Percentiles rank a stretch among this genome's conserved stretches.
These are phyloP conservation scores for Pseudogymnoascus sp. DNA, from an alignment of 2,329 filamentous ascomycete genomes.

Conservation along the genomic window DNA sequence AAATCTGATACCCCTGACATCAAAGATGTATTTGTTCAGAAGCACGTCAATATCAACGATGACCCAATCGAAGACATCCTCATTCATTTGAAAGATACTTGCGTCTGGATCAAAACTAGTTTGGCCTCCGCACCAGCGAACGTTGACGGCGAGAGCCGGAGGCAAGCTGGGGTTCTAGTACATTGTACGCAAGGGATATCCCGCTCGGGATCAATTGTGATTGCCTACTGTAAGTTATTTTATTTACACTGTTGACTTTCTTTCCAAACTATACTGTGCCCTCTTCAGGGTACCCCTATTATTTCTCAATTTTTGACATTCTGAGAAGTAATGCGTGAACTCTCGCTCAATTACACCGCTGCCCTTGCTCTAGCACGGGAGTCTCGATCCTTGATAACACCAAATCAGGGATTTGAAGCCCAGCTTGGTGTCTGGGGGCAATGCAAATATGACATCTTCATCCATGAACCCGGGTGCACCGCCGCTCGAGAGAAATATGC, in stretches of 20 bases:
- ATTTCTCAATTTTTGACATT: not conserved
- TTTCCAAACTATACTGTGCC: not conserved
- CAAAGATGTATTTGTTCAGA: conserved; percentile 1
- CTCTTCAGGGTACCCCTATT: not conserved
- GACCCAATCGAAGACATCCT: conserved; percentile 19
- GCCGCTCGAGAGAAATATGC: conserved; percentile 9
- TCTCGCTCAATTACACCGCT: conserved; percentile 13
- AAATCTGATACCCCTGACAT: not conserved
- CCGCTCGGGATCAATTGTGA: conserved; percentile 17
- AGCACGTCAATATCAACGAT: conserved; percentile 19
- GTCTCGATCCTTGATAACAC: conserved; percentile 16
- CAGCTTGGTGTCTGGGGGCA: conserved; percentile 18
- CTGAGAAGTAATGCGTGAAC: conserved; percentile 18
- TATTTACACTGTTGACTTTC: too few relatives aligned
- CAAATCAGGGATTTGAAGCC: conserved; percentile 18
- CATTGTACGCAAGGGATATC: conserved; percentile 22
- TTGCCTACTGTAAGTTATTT: conserved; percentile 22
- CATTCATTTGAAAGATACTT: conserved; percentile 15
- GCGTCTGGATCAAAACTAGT: conserved; percentile 18
- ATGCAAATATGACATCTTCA: conserved; percentile 8
- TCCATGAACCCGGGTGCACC: not conserved
- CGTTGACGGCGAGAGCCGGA: not conserved
- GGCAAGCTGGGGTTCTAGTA: conserved; percentile 15
- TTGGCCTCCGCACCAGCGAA: not conserved
- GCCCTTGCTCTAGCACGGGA: conserved; percentile 16